A percentile compares a stretch with the other conserved stretches of the same genome.
Conservation (phyloP, 192 early-diverging fungal species). For the Rhizoclosmatium sp. region DNA sequence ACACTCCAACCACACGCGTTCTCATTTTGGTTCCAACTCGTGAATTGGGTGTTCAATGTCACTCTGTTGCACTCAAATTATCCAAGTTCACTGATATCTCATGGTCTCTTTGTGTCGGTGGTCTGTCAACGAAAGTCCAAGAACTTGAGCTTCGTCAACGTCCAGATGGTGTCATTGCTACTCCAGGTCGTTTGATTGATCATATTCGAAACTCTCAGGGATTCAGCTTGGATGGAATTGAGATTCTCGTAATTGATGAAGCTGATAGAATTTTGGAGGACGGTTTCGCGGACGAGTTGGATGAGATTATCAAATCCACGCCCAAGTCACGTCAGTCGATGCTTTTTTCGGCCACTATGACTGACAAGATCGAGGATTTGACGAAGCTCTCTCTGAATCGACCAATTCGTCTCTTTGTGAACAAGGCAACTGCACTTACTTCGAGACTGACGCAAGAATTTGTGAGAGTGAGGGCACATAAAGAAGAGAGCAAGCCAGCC, state of each 20-base stretch:
- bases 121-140: conserved; percentile 85
- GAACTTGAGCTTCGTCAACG: conserved; percentile 84
- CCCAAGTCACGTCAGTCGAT: conserved; percentile 94
- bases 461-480: conserved; percentile 86
- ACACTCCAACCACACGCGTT: conserved; percentile 80
- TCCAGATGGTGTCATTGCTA: conserved; percentile 96
- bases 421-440: conserved; percentile 80
- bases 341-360: conserved; percentile 99
- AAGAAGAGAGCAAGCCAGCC: conserved; percentile 86
- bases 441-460: conserved; percentile 91
- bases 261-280: conserved; percentile 99
- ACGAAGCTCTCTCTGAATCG: conserved; percentile 90
- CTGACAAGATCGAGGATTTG: conserved; percentile 95
- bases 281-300: conserved; percentile 95
- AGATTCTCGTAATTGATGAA: conserved; percentile 99
- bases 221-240: conserved; percentile 86
- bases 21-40: conserved; percentile 95
- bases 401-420: conserved; percentile 91
- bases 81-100: conserved; percentile 89
- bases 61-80: conserved; percentile 87
- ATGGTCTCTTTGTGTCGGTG: conserved; percentile 86
- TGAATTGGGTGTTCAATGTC: conserved; percentile 97
- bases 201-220: conserved; percentile 92
- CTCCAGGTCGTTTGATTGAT: conserved; percentile 98
- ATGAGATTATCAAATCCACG: conserved; percentile 90